A percentile compares a stretch with the other conserved stretches of the same genome.
Evolutionary conservation across 2,329 filamentous ascomycete genomes (phyloP).

Genomic region (Diplodia seriata): DNA sequence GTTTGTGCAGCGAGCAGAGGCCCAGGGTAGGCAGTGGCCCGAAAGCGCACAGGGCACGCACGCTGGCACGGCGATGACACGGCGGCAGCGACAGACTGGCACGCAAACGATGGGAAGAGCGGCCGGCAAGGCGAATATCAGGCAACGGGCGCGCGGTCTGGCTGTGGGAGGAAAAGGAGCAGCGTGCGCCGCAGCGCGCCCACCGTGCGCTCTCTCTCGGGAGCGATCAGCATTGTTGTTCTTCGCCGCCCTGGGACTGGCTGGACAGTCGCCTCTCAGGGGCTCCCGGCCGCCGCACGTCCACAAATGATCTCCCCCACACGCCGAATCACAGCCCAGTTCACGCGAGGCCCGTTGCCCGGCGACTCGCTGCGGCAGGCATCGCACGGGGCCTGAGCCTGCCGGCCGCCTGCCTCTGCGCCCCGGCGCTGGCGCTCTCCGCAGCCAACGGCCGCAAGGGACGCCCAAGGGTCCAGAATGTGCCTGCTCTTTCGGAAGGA

Average conservation of each 20-base stretch:
- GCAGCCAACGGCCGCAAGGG: constrained; percentile 24
- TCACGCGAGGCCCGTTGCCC: constrained; percentile 7
- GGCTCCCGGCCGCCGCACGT: not conserved
- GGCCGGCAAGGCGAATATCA: constrained; percentile 18
- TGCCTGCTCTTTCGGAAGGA: constrained; percentile 8
- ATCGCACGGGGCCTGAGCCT: constrained; percentile 9
- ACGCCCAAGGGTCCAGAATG: constrained; percentile 10
- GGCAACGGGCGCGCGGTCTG: constrained; percentile 18
- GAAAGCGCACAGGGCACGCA: constrained; percentile 22
- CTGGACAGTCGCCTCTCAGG: constrained; percentile 4
- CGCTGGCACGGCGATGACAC: constrained; percentile 21
- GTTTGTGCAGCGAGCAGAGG: not conserved
- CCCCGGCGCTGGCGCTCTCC: not conserved
- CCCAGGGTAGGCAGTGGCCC: constrained; percentile 8
- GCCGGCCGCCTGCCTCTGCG: no score
- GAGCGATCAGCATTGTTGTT: constrained; percentile 25
- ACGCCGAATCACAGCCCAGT: constrained; percentile 12
- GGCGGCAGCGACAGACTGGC: constrained; percentile 21
- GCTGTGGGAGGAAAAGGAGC: constrained; percentile 11
- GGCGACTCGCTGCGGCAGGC: constrained; percentile 17
- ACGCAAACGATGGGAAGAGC: constrained; percentile 1
- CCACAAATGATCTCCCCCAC: constrained; percentile 19
- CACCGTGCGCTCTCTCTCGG: not conserved
- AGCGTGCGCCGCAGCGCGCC: not conserved
- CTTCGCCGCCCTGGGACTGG: not conserved